Percentiles rank a stretch among this genome's conserved stretches.
Evolutionary conservation across 2,329 filamentous ascomycete species (phyloP).

Genomic region (Aspergillus pseudonomiae): DNA sequence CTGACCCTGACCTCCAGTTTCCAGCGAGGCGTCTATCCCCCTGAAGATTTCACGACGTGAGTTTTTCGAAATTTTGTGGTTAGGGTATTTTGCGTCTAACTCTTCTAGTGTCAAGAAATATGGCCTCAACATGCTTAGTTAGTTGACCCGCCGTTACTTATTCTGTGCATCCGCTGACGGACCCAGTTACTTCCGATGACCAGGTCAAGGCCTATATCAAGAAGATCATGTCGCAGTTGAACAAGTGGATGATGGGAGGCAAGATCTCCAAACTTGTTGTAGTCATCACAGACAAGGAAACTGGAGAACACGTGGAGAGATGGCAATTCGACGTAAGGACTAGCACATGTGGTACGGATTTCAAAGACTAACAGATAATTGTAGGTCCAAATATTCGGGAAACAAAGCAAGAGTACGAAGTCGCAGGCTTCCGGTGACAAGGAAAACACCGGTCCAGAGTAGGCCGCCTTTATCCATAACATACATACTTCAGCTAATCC

Average conservation of each 20-base stretch:
- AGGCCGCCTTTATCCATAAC: slow-evolving; percentile 28
- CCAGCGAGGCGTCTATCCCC: slow-evolving; percentile 80
- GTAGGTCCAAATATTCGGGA: slow-evolving; percentile 61
- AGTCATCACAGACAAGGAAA: slow-evolving; percentile 96
- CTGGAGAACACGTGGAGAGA: slow-evolving; percentile 90
- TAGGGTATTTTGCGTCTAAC: slow-evolving; percentile 9
- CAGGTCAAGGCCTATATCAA: slow-evolving; percentile 99
- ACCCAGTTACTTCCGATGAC: slow-evolving; percentile 84
- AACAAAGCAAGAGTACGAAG: slow-evolving; percentile 52
- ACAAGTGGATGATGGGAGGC: slow-evolving; percentile 95
- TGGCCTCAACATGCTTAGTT: slow-evolving; percentile 93
- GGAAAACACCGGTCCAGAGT: slow-evolving; percentile 68
- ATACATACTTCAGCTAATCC: slow-evolving; percentile 1
- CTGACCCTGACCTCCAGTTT: slow-evolving; percentile 59
- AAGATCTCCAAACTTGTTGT: slow-evolving; percentile 98
- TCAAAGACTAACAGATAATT: slow-evolving; percentile 13
- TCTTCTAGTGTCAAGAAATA: slow-evolving; percentile 83
- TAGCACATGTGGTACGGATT: neutral
- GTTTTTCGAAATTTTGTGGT: slow-evolving; percentile 27
- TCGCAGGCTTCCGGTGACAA: slow-evolving; percentile 61
- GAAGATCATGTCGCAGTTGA: slow-evolving; percentile 97
- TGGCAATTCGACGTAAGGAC: slow-evolving; percentile 90
- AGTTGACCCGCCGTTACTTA: slow-evolving; percentile 21
- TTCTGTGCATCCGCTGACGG: slow-evolving; percentile 17
- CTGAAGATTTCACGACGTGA: slow-evolving; percentile 93